Evolutionary conservation across 202 grass and related monocot genomes (phyloP), one percentile per base, ranked within the genome.

Genomic region (Hordeum pubiflorum): DNA sequence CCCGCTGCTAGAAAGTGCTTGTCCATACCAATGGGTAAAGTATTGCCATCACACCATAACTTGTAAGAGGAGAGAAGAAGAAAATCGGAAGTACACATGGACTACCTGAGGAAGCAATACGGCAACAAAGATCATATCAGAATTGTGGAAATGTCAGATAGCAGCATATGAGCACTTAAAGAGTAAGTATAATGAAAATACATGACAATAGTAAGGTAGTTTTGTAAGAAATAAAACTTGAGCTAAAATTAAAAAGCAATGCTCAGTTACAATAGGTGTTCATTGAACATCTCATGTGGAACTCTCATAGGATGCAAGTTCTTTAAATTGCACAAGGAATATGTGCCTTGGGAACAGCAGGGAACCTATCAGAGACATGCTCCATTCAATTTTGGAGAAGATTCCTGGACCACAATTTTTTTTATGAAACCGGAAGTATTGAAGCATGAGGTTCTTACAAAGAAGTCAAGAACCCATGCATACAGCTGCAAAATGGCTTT

Each of bases 21-120:
- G 54, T 43, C 32, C 85, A 10, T 96, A 99, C 96, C 89, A 99
- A 82, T 12, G 96, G 92, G 82, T 99, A 99, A 68, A 99, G 90
- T 76, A 99, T 88, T 78, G 88, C 92, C 79, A 99, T 91, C 64
- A 95, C 83, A 76, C 90, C 96, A 88, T 95, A 91, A 76, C 92
- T 93, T 65, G 86, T 84, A 87, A 96, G 92, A 33, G 86, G 85
- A 83, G 92, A 93, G 39, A 95, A 87, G 81, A 99, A 96, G 85
- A 99, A 87, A 85, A 85, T 81, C 37, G 96, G 86, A 79, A 99
- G 85, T 40, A 99, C 92, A 32, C 92, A 99, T 14, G 83, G 89
- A 71, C 92, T 93, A 81, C 92, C 92, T 95, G 85, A 32, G 50
- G 75, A 87, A 46, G 79, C 44, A 75, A 66, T 63, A 64, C 13